phyloP scores from a whole-genome alignment of 495 filamentous ascomycete species.

The Neurospora sp. region DNA sequence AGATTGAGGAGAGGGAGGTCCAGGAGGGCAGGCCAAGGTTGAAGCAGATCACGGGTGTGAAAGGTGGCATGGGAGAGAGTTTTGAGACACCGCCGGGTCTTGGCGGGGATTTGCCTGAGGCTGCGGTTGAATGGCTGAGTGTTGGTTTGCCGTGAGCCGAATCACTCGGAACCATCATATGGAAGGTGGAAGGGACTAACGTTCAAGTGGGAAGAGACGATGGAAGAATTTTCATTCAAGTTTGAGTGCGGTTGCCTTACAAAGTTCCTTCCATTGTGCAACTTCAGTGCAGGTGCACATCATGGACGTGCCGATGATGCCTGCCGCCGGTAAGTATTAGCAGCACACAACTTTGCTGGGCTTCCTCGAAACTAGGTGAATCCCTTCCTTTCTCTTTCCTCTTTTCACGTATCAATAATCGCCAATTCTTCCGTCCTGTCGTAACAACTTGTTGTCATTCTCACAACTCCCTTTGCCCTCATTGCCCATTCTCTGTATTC shows the following conservation, averaged over 20 bases:
- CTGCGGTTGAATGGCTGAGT: not conserved
- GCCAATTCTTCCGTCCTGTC: not conserved
- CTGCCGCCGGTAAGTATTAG: not conserved
- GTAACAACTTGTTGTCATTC: not conserved
- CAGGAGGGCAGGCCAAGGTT: conserved; percentile 23
- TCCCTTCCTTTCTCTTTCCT: not conserved
- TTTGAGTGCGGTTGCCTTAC: not conserved
- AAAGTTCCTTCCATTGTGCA: not conserved
- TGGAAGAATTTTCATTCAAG: not conserved
- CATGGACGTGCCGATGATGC: not conserved
- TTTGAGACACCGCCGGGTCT: not conserved
- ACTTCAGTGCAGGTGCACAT: not conserved
- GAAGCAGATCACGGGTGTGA: conserved; percentile 17
- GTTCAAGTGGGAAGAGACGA: not conserved
- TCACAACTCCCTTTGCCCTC: not conserved
- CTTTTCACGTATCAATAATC: not conserved
- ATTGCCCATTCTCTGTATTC: not conserved
- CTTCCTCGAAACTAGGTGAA: not conserved
- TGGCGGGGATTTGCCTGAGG: not conserved
- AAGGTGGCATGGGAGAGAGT: conserved; percentile 21
- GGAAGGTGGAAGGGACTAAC: not conserved
- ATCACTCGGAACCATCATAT: not conserved
- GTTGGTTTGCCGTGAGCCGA: not conserved
- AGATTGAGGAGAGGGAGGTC: conserved; percentile 31
- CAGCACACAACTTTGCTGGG: not conserved